Evolutionary conservation across 2,329 filamentous ascomycete species (phyloP).

Genomic region (Clonostachys sp.): DNA sequence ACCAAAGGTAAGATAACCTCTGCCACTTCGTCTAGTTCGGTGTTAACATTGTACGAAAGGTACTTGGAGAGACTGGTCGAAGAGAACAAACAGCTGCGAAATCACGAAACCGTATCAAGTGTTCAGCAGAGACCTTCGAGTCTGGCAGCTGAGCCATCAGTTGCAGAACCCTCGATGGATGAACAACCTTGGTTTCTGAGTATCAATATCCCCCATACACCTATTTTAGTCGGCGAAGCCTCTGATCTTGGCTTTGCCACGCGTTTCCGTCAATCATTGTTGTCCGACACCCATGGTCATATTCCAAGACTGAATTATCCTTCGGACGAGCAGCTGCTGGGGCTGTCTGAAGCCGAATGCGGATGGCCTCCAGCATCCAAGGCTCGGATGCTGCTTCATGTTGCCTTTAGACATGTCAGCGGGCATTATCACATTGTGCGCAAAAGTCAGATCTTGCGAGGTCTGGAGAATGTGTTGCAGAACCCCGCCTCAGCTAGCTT

Average conservation of each 20-base stretch:
- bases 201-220: conserved; percentile 22
- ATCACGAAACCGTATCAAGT: neutral
- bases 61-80: neutral
- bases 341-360: conserved; percentile 19
- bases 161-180: neutral
- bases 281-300: conserved; percentile 18
- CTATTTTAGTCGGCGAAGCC: conserved; percentile 26
- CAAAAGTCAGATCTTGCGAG: conserved; percentile 25
- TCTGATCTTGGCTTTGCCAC: conserved; percentile 29
- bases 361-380: conserved; percentile 7
- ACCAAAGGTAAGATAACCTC: neutral
- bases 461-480: conserved; percentile 19
- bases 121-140: neutral
- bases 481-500: conserved; percentile 22
- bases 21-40: neutral
- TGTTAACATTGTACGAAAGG: neutral
- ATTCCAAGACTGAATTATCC: conserved; percentile 26
- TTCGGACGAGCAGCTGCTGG: conserved; percentile 17
- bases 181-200: conserved; percentile 25
- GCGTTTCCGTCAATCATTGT: conserved; percentile 26
- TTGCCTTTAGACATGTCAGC: conserved; percentile 31
- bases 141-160: neutral
- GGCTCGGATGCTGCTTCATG: conserved; percentile 20
- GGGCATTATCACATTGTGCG: conserved; percentile 33
- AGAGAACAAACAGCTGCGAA: neutral